Evolutionary conservation across 495 filamentous ascomycete genomes (phyloP).

Genomic region (Lophiostoma macrostomum): DNA sequence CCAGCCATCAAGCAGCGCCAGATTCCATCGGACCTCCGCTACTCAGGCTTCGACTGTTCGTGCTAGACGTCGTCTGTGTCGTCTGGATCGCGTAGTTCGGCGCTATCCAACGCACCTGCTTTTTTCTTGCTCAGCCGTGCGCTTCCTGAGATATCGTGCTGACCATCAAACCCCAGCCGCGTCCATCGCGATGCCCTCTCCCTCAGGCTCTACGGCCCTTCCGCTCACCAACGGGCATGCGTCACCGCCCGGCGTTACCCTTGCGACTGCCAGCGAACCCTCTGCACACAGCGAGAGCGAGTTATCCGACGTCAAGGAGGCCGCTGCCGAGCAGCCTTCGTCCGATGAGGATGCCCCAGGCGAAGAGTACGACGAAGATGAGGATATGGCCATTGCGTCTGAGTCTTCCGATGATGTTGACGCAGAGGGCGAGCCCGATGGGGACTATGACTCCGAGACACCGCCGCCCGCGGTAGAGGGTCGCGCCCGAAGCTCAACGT

Average conservation of each 20-base stretch:
- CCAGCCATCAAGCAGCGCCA: conserved; percentile 27
- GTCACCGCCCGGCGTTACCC: conserved; percentile 43
- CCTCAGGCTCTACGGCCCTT: conserved; percentile 40
- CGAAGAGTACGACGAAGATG: conserved; percentile 37
- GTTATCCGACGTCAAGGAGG: conserved; percentile 40
- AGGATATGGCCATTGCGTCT: conserved; percentile 45
- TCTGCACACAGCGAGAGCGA: conserved; percentile 52
- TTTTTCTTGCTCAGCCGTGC: conserved; percentile 24
- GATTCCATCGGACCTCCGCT: conserved; percentile 26
- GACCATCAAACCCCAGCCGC: conserved; percentile 39
- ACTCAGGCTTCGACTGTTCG: conserved; percentile 6
- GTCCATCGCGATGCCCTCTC: conserved; percentile 39
- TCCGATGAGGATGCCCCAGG: conserved; percentile 28
- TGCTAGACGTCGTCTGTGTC: conserved; percentile 24
- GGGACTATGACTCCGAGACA: conserved; percentile 69
- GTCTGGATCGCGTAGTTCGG: conserved; percentile 37
- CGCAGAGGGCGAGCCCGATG: conserved; percentile 71
- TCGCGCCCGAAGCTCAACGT: conserved; percentile 59
- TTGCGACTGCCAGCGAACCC: conserved; percentile 42
- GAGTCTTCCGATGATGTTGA: conserved; percentile 58
- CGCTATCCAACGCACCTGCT: conserved; percentile 31
- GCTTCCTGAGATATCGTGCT: conserved; percentile 36
- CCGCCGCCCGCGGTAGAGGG: conserved; percentile 38
- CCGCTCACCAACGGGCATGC: conserved; percentile 50
- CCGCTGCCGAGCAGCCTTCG: conserved; percentile 31